These are phyloP conservation scores for Venturia pyrina DNA, from an alignment of 2,329 filamentous ascomycete species.

Conservation along the genomic window DNA sequence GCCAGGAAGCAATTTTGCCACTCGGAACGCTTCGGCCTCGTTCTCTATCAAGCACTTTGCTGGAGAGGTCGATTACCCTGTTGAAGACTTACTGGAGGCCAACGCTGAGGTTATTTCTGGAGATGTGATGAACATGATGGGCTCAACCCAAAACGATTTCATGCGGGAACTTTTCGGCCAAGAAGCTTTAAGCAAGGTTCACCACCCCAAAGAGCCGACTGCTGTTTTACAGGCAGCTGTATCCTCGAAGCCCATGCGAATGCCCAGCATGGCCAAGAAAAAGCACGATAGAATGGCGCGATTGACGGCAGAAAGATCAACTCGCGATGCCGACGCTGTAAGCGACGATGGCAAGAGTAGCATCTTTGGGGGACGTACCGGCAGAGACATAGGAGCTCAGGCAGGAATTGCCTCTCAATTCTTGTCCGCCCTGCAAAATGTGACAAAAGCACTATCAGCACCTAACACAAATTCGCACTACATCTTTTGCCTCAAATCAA, in stretches of 20 bases:
- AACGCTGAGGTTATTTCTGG: conserved; percentile 94
- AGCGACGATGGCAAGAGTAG: conserved; percentile 31
- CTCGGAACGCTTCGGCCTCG: conserved; percentile 65
- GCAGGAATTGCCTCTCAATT: conserved; percentile 92
- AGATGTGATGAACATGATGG: conserved; percentile 90
- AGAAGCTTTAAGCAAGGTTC: conserved; percentile 81
- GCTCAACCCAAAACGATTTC: conserved; percentile 78
- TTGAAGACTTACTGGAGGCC: conserved; percentile 80
- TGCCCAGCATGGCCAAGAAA: conserved; percentile 82
- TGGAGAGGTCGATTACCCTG: conserved; percentile 88
- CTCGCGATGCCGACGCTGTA: conserved; percentile 16
- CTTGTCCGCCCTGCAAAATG: conserved; percentile 76
- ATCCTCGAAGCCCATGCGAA: conserved; percentile 86
- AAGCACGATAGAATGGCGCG: conserved; percentile 51
- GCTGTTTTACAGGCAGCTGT: conserved; percentile 95
- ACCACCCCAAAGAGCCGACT: conserved; percentile 82
- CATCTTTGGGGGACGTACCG: conserved; percentile 22
- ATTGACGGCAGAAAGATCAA: conserved; percentile 29
- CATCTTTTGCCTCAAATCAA: conserved; percentile 93
- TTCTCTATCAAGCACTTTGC: conserved; percentile 95
- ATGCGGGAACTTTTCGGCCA: conserved; percentile 90
- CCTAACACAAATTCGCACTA: conserved; percentile 89
- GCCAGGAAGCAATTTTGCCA: conserved; percentile 82
- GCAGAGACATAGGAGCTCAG: conserved; percentile 39
- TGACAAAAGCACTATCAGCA: conserved; percentile 75